These are phyloP conservation scores for Fusarium poae DNA, from an alignment of 2,329 filamentous ascomycete genomes.

Conservation along the genomic window DNA sequence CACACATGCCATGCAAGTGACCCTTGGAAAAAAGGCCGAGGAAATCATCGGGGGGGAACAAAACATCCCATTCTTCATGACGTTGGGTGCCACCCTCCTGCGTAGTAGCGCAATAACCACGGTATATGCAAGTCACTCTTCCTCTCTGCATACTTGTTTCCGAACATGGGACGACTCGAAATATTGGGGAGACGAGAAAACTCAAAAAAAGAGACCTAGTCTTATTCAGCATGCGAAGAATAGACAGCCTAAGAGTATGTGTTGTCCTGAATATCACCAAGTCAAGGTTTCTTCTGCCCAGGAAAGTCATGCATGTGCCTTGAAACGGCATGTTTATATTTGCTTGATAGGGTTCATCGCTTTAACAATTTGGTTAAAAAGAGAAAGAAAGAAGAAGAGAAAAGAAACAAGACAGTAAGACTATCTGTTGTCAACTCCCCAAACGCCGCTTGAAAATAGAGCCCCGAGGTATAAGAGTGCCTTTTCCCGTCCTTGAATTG, in stretches of 20 bases:
- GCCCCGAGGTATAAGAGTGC: conserved; percentile 8
- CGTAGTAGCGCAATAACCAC: conserved; percentile 10
- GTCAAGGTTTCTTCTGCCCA: neutral
- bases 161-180: neutral
- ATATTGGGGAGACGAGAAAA: conserved; percentile 1
- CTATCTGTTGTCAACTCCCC: neutral
- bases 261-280: neutral
- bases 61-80: conserved; percentile 13
- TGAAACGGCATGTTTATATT: conserved; percentile 6
- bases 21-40: neutral
- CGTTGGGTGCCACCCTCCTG: conserved; percentile 18
- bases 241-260: neutral
- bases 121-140: conserved; percentile 27
- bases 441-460: neutral
- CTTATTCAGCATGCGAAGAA: neutral
- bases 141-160: conserved; percentile 11
- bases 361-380: neutral
- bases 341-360: conserved; percentile 15
- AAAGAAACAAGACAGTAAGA: neutral
- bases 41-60: conserved; percentile 6
- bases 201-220: neutral
- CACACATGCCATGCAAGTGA: conserved; percentile 1
- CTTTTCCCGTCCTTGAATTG: conserved; percentile 1
- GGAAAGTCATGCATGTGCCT: neutral
- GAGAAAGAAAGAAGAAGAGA: neutral